Evolutionary conservation across 192 early-diverging fungal species (phyloP).

Genomic region (Lobosporangium transversale): DNA sequence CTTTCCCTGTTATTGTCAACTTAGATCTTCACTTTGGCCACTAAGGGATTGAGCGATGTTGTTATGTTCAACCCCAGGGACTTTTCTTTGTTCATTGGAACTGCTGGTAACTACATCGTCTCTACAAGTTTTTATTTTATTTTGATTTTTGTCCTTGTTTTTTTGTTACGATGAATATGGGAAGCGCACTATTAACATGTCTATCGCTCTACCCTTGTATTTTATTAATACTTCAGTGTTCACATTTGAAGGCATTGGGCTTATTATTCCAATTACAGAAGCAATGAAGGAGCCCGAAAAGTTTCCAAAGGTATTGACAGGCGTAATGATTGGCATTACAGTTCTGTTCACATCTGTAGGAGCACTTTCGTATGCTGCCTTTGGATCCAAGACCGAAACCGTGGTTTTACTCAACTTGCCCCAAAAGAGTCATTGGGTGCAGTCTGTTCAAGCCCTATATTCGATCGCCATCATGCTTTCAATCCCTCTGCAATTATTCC

Average conservation of each 20-base stretch:
- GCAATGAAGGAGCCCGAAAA: conserved; percentile 92
- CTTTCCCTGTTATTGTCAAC: neutral
- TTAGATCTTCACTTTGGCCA: conserved; percentile 69
- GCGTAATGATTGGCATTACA: conserved; percentile 82
- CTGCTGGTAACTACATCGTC: conserved; percentile 91
- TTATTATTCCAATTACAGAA: conserved; percentile 83
- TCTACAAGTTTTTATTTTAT: no score
- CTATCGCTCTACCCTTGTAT: neutral
- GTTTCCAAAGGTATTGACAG: conserved; percentile 84
- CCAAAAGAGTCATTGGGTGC: conserved; percentile 66
- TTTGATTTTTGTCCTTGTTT: no score
- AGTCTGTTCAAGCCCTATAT: conserved; percentile 84
- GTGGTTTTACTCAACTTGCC: conserved; percentile 92
- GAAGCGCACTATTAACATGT: no score
- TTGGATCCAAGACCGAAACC: conserved; percentile 86
- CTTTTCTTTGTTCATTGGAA: conserved; percentile 93
- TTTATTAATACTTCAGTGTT: conserved; percentile 23
- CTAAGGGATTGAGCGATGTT: conserved; percentile 75
- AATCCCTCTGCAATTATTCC: conserved; percentile 93
- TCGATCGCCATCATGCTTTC: conserved; percentile 93
- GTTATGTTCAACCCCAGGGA: conserved; percentile 79
- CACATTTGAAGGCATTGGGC: conserved; percentile 42
- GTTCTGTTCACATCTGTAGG: conserved; percentile 84
- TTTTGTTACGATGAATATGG: no score
- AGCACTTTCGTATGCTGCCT: conserved; percentile 84